Base-by-base conservation (phyloP, 352 stramenopile genomes). In the Pythium brassicae region DNA sequence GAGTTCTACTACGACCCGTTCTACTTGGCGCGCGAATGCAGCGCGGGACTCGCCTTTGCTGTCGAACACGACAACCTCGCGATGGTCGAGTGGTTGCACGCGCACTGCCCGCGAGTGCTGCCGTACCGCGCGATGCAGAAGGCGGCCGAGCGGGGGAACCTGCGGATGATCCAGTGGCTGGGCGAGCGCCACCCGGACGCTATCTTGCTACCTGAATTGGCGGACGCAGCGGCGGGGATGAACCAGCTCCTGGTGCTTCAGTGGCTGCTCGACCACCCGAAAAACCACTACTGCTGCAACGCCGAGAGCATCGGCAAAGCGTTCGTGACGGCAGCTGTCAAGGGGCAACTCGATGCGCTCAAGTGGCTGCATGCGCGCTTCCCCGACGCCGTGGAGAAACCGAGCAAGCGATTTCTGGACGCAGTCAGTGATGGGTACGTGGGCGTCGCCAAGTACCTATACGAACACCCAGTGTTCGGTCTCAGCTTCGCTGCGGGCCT, bases 71-170 rank as follows among this genome's bases (percentile, higher is more conserved):
- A 54, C 49, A 45, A 45, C 32, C 12, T 54, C 12, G 12, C 5
- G 20, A 55, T 46, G 50, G 34, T 44, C 15, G 50, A 45, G 34
- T 37, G 6, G 50, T 7, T 55, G 4, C 49, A 45, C n/a, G 32
- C 25, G 32, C n/a, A 3, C 42, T 54, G 49, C 12, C 32, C 49
- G 12, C 2, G 2, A 6, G 50, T 47, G 12, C 20, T 55, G 32
- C 34, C 34, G 8, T 55, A 37, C 8, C 2, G n/a, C 2, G 2
- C 50, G 22, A 37, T 55, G 50, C 6, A 25, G 6, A 23, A 47
- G 29, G 23, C 50, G 2, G 15, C 34, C 0, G n/a, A 10, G 17
- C 19, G n/a, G 4, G 50, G 23, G 22, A 35, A 55, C 35, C 8
- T 55, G 15, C 23, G 17, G 0, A 12, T 55, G 22, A 7, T 55